These are phyloP conservation scores for Phanerochaete carnosa DNA, from an alignment of 768 basidiomycete genomes.

Conservation along the genomic window DNA sequence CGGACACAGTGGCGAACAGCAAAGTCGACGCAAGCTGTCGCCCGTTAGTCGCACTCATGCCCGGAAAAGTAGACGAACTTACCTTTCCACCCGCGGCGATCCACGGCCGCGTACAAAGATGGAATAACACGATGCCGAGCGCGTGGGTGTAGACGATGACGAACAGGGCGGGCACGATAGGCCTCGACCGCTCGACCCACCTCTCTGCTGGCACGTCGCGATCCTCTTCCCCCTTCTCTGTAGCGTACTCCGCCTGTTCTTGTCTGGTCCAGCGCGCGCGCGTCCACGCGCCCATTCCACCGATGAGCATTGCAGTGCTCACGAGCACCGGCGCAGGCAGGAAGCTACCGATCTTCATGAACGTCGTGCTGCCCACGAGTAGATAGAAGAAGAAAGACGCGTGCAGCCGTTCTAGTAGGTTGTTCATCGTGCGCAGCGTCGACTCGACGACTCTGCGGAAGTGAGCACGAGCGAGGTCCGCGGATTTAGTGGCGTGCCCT, in stretches of 20 bases:
- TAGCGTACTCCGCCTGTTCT: slow-evolving; percentile 4
- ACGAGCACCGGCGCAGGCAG: slow-evolving; percentile 85
- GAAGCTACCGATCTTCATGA: slow-evolving; percentile 89
- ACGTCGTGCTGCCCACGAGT: slow-evolving; percentile 57
- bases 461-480: background rate
- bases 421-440: slow-evolving; percentile 85
- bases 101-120: slow-evolving; percentile 39
- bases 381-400: slow-evolving; percentile 98
- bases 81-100: slow-evolving; percentile 44
- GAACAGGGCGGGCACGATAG: slow-evolving; percentile 49
- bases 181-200: slow-evolving; percentile 50
- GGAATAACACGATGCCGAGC: slow-evolving; percentile 51
- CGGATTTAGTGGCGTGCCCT: background rate
- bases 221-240: background rate
- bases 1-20: background rate
- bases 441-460: slow-evolving; percentile 74
- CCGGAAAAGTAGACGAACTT: slow-evolving; percentile 9
- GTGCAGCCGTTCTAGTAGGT: slow-evolving; percentile 92
- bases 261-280: slow-evolving; percentile 51
- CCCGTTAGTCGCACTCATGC: background rate
- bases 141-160: slow-evolving; percentile 57
- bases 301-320: slow-evolving; percentile 81
- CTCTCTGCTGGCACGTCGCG: slow-evolving; percentile 1
- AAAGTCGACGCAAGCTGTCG: background rate
- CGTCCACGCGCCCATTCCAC: slow-evolving; percentile 74